Base-by-base conservation (phyloP, 352 stramenopile species). In the Blastocystis sp. region DNA sequence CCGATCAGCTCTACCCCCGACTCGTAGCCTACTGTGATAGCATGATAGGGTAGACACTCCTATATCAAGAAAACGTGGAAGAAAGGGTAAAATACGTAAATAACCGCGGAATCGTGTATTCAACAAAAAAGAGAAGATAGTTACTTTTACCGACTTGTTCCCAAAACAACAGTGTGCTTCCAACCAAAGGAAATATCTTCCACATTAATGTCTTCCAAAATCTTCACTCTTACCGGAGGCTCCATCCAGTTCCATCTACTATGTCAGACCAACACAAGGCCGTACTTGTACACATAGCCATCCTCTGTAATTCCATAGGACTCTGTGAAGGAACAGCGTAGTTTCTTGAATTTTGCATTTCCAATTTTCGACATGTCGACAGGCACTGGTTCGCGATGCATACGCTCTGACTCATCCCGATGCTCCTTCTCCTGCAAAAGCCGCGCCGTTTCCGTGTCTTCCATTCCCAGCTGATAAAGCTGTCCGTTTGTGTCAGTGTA, bases 301-400 rank as follows among this genome's bases (percentile, higher is more conserved):
- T 88, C 77, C 4, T 88, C 66, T 2, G 77, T 88, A 77, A 88
- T 88, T 0, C 77, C 77, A 29, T 88, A 88, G 15, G 45, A 88
- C 4, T 88, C 77, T n/a, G 61, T 88, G 23, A 76, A 76, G 1
- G 77, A 88, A 15, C 77, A 88, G 2, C 43, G 62, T 20, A 88
- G 20, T 50, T 76, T 88, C 47, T 77, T 88, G 26, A 88, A 88
- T 41, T 53, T 43, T 13, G 76, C 53, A 43, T 50, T 61, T 56
- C 70, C 41, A 4, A 88, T 18, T 3, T n/a, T 37, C 50, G 26
- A 55, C 62, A 79, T 88, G 8, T 88, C 63, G 47, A 88, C 77
- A 18, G 34, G 39, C n/a, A 77, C 5, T 18, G 77, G 77, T 23
- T 63, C 37, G 2, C 45, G 18, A 29, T 88, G 77, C 77, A 88